phyloP scores from a whole-genome alignment of 2,329 filamentous ascomycete species.

The Pestalotiopsis sp. region DNA sequence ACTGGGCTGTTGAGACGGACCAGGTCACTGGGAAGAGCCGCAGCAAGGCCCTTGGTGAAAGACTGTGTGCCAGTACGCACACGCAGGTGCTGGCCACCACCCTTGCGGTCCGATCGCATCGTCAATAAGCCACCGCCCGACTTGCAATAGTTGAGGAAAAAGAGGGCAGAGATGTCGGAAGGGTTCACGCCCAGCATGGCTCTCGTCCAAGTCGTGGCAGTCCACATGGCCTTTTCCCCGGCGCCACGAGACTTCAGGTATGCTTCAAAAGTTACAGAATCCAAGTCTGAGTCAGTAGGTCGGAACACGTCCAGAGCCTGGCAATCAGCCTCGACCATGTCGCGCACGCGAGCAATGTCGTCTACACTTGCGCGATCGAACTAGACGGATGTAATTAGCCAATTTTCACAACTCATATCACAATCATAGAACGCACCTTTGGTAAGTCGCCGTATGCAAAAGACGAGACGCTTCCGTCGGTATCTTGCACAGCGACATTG shows the following conservation, averaged over 20 bases:
- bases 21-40: constrained; percentile 28
- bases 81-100: constrained; percentile 56
- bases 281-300: constrained; percentile 23
- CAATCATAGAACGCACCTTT: constrained; percentile 15
- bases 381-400: background rate
- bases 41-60: constrained; percentile 39
- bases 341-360: constrained; percentile 20
- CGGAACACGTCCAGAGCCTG: constrained; percentile 25
- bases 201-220: constrained; percentile 25
- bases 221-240: constrained; percentile 13
- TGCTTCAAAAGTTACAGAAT: constrained; percentile 31
- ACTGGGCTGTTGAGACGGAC: constrained; percentile 36
- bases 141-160: constrained; percentile 58
- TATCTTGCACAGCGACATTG: constrained; percentile 33
- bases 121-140: constrained; percentile 52
- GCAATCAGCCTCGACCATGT: constrained; percentile 31
- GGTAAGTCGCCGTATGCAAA: constrained; percentile 22
- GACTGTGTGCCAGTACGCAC: constrained; percentile 48
- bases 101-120: constrained; percentile 54
- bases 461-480: constrained; percentile 19
- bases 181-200: constrained; percentile 38
- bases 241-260: constrained; percentile 27
- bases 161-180: constrained; percentile 51
- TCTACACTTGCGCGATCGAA: constrained; percentile 12
- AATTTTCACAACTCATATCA: background rate